Percentiles rank a stretch among this genome's conserved stretches.
Conservation (phyloP, 768 basidiomycete species). For the Pulveroboletus sp. region DNA sequence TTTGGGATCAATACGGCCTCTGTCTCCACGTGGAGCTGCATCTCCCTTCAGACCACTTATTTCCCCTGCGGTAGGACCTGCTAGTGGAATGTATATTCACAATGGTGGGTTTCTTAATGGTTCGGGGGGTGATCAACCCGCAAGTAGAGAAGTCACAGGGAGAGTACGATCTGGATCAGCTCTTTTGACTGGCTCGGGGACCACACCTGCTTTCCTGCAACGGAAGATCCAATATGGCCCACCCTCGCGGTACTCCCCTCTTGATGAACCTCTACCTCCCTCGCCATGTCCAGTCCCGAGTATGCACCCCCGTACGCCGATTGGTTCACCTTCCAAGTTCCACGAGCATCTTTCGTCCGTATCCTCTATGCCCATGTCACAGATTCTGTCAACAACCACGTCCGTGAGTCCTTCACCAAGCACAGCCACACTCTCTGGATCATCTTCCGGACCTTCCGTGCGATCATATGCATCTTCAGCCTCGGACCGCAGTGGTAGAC, state of each 20-base stretch:
- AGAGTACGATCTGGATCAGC: constrained; percentile 16
- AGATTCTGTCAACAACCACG: constrained; percentile 2
- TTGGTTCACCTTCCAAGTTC: constrained; percentile 24
- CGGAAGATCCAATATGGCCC: constrained; percentile 24
- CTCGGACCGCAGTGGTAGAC: constrained; percentile 17
- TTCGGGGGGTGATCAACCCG: constrained; percentile 7
- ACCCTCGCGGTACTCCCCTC: constrained; percentile 26
- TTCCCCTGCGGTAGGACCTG: constrained; percentile 9
- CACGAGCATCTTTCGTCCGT: constrained; percentile 31
- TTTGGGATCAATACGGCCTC: constrained; percentile 10
- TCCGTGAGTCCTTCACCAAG: constrained; percentile 20
- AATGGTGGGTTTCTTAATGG: not conserved
- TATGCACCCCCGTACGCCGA: constrained; percentile 9
- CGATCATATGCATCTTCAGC: constrained; percentile 20
- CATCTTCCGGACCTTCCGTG: constrained; percentile 27
- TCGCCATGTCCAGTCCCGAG: constrained; percentile 10
- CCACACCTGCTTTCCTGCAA: constrained; percentile 26
- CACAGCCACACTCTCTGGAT: constrained; percentile 22
- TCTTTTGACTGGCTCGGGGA: constrained; percentile 5
- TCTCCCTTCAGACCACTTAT: constrained; percentile 24
- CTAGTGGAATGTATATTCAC: not conserved
- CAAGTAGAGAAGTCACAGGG: constrained; percentile 1
- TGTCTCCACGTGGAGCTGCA: constrained; percentile 10
- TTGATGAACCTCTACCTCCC: constrained; percentile 28
- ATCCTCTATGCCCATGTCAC: constrained; percentile 20